These are phyloP conservation scores for Pseudogymnoascus sp. DNA, from an alignment of 2,329 filamentous ascomycete genomes.

Conservation along the genomic window DNA sequence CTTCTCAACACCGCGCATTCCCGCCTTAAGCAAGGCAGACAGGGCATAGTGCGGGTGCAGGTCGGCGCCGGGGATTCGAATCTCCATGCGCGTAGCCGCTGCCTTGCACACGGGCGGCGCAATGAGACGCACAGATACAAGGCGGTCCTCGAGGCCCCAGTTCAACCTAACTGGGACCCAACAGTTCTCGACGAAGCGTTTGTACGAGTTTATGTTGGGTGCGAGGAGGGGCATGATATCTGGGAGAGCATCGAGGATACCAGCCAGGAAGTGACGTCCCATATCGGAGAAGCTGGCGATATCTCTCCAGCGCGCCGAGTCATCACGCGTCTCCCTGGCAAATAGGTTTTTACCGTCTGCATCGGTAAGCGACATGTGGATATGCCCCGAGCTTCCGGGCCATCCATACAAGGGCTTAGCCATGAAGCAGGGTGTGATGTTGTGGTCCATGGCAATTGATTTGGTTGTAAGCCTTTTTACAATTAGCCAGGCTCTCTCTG, in stretches of 20 bases:
- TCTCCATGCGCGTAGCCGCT: conserved; percentile 82
- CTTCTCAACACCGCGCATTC: conserved; percentile 88
- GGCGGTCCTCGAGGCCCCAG: conserved; percentile 93
- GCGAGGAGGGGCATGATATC: conserved; percentile 94
- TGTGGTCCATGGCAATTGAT: conserved; percentile 75
- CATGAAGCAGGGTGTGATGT: conserved; percentile 97
- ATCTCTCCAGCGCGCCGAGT: conserved; percentile 65
- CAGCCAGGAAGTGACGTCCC: conserved; percentile 87
- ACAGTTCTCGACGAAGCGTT: conserved; percentile 95
- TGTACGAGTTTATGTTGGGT: conserved; percentile 96
- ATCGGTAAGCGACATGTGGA: conserved; percentile 86
- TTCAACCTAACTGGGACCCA: conserved; percentile 97
- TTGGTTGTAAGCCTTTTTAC: conserved; percentile 45
- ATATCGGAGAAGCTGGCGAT: conserved; percentile 76
- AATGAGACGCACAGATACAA: conserved; percentile 83
- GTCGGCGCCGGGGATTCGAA: conserved; percentile 93
- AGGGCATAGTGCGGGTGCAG: conserved; percentile 84
- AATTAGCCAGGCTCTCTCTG: neutral
- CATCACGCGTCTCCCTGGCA: conserved; percentile 63
- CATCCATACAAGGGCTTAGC: conserved; percentile 90
- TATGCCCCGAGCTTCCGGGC: conserved; percentile 91
- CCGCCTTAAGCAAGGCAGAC: conserved; percentile 76
- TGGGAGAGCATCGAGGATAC: conserved; percentile 77
- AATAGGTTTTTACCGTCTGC: conserved; percentile 75
- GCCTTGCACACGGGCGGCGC: conserved; percentile 77